Percentiles rank a stretch among this genome's conserved stretches.
phyloP scores from a whole-genome alignment of 2,329 filamentous ascomycete species.

The Fusarium drepaniforme region DNA sequence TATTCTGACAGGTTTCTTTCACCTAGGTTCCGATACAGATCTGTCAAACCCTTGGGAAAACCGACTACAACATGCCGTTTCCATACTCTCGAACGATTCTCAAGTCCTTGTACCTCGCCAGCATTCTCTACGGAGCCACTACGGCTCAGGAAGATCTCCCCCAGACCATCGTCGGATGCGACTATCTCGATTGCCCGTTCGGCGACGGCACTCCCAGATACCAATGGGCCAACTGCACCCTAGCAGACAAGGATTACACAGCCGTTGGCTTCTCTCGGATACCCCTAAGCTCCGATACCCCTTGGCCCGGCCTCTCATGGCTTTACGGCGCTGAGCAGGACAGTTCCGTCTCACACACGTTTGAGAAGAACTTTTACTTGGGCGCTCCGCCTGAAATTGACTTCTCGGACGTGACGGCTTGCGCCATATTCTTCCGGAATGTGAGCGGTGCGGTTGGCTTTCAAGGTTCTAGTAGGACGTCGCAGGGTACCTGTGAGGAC shows the following conservation, averaged over 20 bases:
- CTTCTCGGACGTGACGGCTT: not conserved
- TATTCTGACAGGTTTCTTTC: not conserved
- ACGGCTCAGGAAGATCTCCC: not conserved
- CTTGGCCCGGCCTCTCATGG: slow-evolving; percentile 18
- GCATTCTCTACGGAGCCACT: not conserved
- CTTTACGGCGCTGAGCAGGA: slow-evolving; percentile 1
- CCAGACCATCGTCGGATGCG: slow-evolving; percentile 18
- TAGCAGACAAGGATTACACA: slow-evolving; percentile 5
- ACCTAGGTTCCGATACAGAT: not conserved
- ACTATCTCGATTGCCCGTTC: slow-evolving; percentile 14
- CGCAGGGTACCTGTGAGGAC: slow-evolving; percentile 14
- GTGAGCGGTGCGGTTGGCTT: slow-evolving; percentile 1
- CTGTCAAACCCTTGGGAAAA: not conserved
- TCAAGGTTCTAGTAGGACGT: not conserved
- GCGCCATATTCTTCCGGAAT: slow-evolving; percentile 20
- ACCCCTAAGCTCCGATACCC: not conserved
- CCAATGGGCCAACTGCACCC: slow-evolving; percentile 7
- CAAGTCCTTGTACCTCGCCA: not conserved
- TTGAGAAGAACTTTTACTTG: slow-evolving; percentile 22
- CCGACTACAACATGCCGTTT: not conserved
- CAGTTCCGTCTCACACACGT: not conserved
- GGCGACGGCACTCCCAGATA: not conserved
- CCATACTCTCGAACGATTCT: not conserved
- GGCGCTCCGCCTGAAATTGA: slow-evolving; percentile 4
- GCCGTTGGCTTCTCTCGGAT: slow-evolving; percentile 17